phyloP scores from a whole-genome alignment of 148 eudicot species.

The Arbutus unedo region DNA sequence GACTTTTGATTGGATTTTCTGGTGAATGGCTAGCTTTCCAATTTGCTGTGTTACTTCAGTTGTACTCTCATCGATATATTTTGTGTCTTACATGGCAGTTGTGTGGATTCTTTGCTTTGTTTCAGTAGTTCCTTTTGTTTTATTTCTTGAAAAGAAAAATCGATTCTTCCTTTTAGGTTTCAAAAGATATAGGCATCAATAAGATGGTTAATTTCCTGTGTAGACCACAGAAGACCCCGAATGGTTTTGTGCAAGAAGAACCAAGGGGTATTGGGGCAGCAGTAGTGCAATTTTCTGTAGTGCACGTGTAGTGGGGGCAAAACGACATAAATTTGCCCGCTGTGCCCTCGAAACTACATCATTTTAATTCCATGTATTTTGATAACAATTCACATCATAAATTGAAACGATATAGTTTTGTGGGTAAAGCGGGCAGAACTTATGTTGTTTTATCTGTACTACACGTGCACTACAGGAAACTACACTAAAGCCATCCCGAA shows the following conservation, averaged over 20 bases:
- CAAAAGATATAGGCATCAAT: background rate
- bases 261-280: background rate
- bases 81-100: background rate
- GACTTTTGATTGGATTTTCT: background rate
- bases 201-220: background rate
- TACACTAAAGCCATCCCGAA: too few species aligned
- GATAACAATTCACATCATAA: too few species aligned
- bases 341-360: too few species aligned
- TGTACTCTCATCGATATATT: background rate
- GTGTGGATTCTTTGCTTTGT: background rate
- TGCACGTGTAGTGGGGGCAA: too few species aligned
- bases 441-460: too few species aligned
- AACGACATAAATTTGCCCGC: too few species aligned
- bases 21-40: slow-evolving; percentile 8
- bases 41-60: background rate
- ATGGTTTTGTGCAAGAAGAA: background rate
- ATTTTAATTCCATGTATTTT: too few species aligned
- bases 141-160: background rate
- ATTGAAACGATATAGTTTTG: too few species aligned
- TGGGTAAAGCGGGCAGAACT: too few species aligned
- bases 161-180: background rate
- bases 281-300: too few species aligned
- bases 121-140: background rate
- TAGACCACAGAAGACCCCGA: background rate
- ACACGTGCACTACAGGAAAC: background rate